Evolutionary conservation across 768 basidiomycete genomes (phyloP).

Genomic region (Mycena floridula): DNA sequence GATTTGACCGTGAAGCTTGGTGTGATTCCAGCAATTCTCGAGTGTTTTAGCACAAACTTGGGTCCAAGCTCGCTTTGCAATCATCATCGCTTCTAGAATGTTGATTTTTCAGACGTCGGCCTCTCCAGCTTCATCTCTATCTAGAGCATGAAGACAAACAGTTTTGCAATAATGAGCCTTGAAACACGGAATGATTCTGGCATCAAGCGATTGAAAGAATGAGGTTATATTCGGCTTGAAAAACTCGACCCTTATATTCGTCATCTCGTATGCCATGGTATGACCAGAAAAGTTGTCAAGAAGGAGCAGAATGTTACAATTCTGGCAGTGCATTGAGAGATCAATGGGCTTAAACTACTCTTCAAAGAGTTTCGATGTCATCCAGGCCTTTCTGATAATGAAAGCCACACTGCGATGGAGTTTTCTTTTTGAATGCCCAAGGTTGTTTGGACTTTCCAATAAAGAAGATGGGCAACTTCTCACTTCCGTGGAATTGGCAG

Average conservation of each 20-base stretch:
- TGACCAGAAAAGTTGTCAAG: constrained; percentile 21
- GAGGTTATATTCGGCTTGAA: constrained; percentile 18
- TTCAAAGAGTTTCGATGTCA: constrained; percentile 26
- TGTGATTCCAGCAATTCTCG: constrained; percentile 19
- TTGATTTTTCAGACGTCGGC: constrained; percentile 17
- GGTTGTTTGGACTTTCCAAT: constrained; percentile 27
- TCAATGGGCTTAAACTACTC: constrained; percentile 18
- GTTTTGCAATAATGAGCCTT: constrained; percentile 5
- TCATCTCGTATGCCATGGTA: constrained; percentile 10
- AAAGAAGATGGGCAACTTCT: constrained; percentile 13
- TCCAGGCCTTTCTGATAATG: constrained; percentile 33
- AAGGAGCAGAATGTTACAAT: constrained; percentile 10
- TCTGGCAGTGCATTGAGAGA: constrained; percentile 4
- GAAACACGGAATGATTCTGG: constrained; percentile 15
- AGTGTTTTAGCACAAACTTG: constrained; percentile 14
- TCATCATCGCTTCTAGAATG: constrained; percentile 15
- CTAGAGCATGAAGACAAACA: constrained; percentile 4
- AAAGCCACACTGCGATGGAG: constrained; percentile 24
- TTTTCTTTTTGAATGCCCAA: constrained; percentile 21
- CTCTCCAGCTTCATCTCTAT: constrained; percentile 13
- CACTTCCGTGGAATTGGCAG: constrained; percentile 26
- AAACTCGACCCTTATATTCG: constrained; percentile 14
- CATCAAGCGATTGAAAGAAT: constrained; percentile 21
- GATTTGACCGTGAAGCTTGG: constrained; percentile 8
- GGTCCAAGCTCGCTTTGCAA: constrained; percentile 16